These are phyloP conservation scores for Hypoxylon lenormandii DNA, from an alignment of 495 filamentous ascomycete genomes.

Conservation along the genomic window DNA sequence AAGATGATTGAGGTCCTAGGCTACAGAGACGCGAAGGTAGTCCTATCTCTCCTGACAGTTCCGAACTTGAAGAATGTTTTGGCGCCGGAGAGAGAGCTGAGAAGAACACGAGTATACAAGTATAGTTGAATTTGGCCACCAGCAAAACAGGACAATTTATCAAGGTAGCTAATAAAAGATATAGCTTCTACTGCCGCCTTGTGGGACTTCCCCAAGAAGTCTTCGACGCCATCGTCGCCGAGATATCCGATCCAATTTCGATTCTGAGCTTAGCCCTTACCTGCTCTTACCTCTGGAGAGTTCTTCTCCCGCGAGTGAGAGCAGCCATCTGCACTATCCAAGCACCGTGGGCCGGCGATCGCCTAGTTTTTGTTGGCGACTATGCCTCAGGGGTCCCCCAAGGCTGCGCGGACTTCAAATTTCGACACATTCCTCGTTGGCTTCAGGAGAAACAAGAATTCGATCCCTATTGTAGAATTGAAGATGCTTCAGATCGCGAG, in stretches of 20 bases:
- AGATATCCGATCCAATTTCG: not conserved
- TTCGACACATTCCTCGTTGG: not conserved
- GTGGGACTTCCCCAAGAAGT: slow-evolving; percentile 16
- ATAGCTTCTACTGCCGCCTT: not conserved
- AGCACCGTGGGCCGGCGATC: slow-evolving; percentile 21
- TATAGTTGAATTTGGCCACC: not conserved
- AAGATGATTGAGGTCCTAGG: not conserved
- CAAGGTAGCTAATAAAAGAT: slow-evolving; percentile 19
- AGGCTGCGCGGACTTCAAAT: slow-evolving; percentile 1
- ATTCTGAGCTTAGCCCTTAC: slow-evolving; percentile 11
- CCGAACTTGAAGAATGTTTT: slow-evolving; percentile 4
- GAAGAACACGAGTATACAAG: slow-evolving; percentile 9
- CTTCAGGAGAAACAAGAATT: not conserved
- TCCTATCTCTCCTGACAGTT: slow-evolving; percentile 2
- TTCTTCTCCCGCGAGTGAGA: slow-evolving; percentile 11
- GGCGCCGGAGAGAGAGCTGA: not conserved
- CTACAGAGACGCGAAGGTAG: not conserved
- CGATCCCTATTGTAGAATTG: not conserved
- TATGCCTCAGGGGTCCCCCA: not conserved
- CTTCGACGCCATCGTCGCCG: slow-evolving; percentile 3
- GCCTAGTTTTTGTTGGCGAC: slow-evolving; percentile 4
- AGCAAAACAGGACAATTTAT: not conserved
- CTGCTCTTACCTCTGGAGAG: slow-evolving; percentile 18
- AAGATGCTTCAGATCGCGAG: too few relatives aligned
- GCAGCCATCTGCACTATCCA: not conserved